Percentiles rank a stretch among this genome's conserved stretches.
Conservation (phyloP, 2,329 filamentous ascomycete genomes). For the Exophiala oligosperma region DNA sequence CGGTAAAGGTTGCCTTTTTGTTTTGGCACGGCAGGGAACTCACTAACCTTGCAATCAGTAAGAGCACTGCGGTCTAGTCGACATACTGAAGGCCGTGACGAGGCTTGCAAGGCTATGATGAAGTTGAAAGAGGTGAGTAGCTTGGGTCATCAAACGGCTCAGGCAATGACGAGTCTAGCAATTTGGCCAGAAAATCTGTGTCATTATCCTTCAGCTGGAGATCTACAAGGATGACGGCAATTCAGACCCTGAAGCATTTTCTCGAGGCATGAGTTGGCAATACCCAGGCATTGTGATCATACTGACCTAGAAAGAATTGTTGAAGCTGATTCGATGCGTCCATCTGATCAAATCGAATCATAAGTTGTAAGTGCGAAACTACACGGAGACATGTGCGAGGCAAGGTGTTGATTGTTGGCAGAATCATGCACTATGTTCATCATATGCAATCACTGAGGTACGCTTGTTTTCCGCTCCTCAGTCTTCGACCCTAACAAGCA, state of each 20-base stretch:
- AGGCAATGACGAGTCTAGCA: conserved; percentile 37
- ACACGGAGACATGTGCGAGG: background rate
- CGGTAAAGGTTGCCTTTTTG: conserved; percentile 42
- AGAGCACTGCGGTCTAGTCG: conserved; percentile 26
- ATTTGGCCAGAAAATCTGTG: conserved; percentile 63
- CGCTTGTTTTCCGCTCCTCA: conserved; percentile 45
- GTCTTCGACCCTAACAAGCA: background rate
- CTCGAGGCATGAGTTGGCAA: conserved; percentile 33
- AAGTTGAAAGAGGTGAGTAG: conserved; percentile 9
- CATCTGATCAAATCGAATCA: conserved; percentile 65
- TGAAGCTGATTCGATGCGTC: conserved; percentile 58
- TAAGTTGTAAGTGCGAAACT: conserved; percentile 47
- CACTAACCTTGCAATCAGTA: conserved; percentile 23
- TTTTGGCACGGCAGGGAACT: background rate
- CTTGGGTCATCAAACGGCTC: background rate
- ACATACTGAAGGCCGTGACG: background rate
- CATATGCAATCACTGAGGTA: conserved; percentile 59
- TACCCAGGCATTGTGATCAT: conserved; percentile 28
- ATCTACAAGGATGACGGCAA: conserved; percentile 49
- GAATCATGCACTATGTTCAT: conserved; percentile 66
- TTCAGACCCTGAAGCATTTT: conserved; percentile 42
- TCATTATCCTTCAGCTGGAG: conserved; percentile 69
- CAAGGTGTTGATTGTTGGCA: conserved; percentile 14
- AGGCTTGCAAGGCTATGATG: conserved; percentile 2
- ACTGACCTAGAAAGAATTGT: conserved; percentile 51